A percentile compares a stretch with the other conserved stretches of the same genome.
Evolutionary conservation across 306 rosid species (phyloP).

Genomic region (Acacia confusa): DNA sequence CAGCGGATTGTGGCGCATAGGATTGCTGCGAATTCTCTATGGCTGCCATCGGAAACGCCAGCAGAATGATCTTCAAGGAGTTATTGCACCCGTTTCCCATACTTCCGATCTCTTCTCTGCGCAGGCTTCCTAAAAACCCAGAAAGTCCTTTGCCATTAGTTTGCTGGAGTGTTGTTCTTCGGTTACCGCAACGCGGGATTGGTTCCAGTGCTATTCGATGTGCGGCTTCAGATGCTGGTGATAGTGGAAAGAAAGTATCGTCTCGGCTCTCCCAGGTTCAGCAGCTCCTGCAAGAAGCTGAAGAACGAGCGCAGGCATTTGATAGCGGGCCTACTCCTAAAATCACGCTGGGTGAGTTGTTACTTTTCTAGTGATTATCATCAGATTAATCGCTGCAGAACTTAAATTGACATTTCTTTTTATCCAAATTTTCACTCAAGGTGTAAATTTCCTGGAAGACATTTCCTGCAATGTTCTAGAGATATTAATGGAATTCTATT

Average conservation of each 20-base stretch:
- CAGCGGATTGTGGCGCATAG: background rate
- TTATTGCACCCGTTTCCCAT: constrained; percentile 39
- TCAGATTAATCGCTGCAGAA: background rate
- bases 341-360: constrained; percentile 63
- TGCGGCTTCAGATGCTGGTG: constrained; percentile 47
- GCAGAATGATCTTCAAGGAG: constrained; percentile 44
- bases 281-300: constrained; percentile 76
- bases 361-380: background rate
- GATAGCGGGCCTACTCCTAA: constrained; percentile 63
- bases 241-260: constrained; percentile 56
- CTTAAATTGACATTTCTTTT: background rate
- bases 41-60: constrained; percentile 50
- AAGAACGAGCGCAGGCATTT: constrained; percentile 62
- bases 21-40: constrained; percentile 10
- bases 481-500: background rate
- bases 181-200: constrained; percentile 31
- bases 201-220: constrained; percentile 47
- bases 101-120: constrained; percentile 23
- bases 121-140: constrained; percentile 3
- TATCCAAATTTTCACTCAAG: background rate
- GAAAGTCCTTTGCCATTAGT: background rate
- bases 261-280: constrained; percentile 82
- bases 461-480: background rate
- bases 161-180: constrained; percentile 3
- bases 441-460: background rate